Evolutionary conservation across 805 yeast genomes (phyloP).

Genomic region (Debaryomyces castellii): DNA sequence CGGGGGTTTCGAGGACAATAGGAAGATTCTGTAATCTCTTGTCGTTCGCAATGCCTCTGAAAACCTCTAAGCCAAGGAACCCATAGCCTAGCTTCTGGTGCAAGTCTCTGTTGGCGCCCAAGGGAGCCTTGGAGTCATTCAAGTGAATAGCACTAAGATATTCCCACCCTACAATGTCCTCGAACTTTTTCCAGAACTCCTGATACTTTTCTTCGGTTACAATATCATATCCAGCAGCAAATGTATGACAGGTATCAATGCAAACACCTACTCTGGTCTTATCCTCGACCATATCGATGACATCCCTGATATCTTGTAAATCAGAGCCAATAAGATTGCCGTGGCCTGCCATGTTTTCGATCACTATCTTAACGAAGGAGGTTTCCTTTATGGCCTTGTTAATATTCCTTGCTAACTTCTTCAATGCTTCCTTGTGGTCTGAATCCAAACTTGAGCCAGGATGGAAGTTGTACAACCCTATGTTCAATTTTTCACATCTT

Average conservation of each 20-base stretch:
- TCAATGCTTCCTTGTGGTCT: slow-evolving; percentile 63
- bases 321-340: slow-evolving; percentile 86
- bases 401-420: slow-evolving; percentile 71
- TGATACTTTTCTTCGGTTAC: slow-evolving; percentile 55
- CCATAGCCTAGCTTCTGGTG: slow-evolving; percentile 91
- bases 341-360: slow-evolving; percentile 98
- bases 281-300: slow-evolving; percentile 76
- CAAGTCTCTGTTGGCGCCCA: slow-evolving; percentile 84
- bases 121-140: slow-evolving; percentile 93
- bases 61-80: slow-evolving; percentile 82
- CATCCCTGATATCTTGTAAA: slow-evolving; percentile 70
- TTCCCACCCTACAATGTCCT: slow-evolving; percentile 67
- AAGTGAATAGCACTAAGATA: slow-evolving; percentile 81
- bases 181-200: slow-evolving; percentile 76
- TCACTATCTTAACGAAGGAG: slow-evolving; percentile 75
- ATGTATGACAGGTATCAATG: slow-evolving; percentile 92
- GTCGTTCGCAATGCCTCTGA: slow-evolving; percentile 74
- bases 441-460: slow-evolving; percentile 83
- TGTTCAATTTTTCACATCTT: slow-evolving; percentile 81
- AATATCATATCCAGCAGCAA: slow-evolving; percentile 95
- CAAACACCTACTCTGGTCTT: slow-evolving; percentile 92
- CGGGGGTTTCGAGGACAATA: slow-evolving; percentile 85
- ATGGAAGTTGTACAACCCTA: slow-evolving; percentile 89
- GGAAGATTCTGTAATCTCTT: slow-evolving; percentile 65
- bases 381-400: slow-evolving; percentile 78